These are phyloP conservation scores for Xylaria flabelliformis DNA, from an alignment of 495 filamentous ascomycete genomes.

Conservation along the genomic window DNA sequence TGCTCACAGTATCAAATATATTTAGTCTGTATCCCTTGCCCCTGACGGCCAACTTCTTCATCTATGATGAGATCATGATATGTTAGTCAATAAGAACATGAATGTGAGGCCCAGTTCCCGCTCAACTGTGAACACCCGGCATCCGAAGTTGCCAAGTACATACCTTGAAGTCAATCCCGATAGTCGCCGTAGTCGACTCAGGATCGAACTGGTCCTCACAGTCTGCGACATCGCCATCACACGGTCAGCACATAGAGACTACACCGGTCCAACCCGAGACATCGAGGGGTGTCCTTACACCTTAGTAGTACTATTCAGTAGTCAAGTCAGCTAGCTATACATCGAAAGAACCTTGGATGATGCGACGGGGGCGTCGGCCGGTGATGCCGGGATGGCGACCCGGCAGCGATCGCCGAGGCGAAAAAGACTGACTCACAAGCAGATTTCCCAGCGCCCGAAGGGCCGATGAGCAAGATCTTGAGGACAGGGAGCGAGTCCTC, in stretches of 20 bases:
- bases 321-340: conserved; percentile 22
- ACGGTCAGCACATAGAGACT: neutral
- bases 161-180: conserved; percentile 68
- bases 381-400: conserved; percentile 4
- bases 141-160: neutral
- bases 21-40: conserved; percentile 62
- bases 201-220: conserved; percentile 68
- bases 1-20: conserved; percentile 63
- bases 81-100: neutral
- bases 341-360: neutral
- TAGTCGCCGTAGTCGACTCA: conserved; percentile 62
- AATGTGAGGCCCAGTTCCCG: neutral
- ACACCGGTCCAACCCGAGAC: neutral
- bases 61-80: conserved; percentile 34
- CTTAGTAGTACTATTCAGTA: conserved; percentile 37
- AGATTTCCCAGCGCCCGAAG: conserved; percentile 61
- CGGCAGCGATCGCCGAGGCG: neutral
- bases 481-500: conserved; percentile 58
- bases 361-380: neutral
- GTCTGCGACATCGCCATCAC: conserved; percentile 36
- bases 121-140: neutral
- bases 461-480: conserved; percentile 61
- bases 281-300: conserved; percentile 41
- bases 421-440: conserved; percentile 48
- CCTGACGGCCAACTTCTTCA: conserved; percentile 55